Evolutionary conservation across 2,329 filamentous ascomycete species (phyloP).

Genomic region (Trichoderma sp.): DNA sequence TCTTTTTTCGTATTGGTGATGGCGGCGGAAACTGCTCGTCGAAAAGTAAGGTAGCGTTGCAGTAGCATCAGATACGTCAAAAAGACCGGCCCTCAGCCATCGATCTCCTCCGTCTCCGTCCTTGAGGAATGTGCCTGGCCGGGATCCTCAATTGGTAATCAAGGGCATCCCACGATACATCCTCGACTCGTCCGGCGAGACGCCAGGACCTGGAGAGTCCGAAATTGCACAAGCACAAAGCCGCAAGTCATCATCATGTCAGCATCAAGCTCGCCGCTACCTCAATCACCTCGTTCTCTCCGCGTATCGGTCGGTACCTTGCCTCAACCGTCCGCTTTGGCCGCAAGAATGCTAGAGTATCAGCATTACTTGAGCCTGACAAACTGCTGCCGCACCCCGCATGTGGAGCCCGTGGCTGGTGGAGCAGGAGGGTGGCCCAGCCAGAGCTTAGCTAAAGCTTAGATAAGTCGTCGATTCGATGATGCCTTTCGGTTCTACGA

Average conservation of each 20-base stretch:
- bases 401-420: conserved; percentile 8
- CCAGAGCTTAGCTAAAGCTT: conserved; percentile 38
- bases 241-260: conserved; percentile 22
- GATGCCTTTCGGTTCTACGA: background rate
- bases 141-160: conserved; percentile 16
- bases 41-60: background rate
- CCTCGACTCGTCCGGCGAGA: background rate
- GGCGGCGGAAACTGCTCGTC: background rate
- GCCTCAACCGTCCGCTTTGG: background rate
- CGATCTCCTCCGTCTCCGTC: background rate
- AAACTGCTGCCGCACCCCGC: conserved; percentile 31
- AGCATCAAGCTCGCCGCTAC: background rate
- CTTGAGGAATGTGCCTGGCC: conserved; percentile 2
- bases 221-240: too few species aligned
- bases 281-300: background rate
- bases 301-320: conserved; percentile 5
- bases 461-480: conserved; percentile 30
- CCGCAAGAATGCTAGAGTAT: background rate
- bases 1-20: background rate
- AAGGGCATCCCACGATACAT: background rate
- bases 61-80: too few species aligned
- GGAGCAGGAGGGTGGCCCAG: background rate
- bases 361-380: conserved; percentile 40
- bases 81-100: too few species aligned
- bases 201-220: background rate